Evolutionary conservation across 73 alveolate species (phyloP).

Genomic region (Tetrahymena thermophila): DNA sequence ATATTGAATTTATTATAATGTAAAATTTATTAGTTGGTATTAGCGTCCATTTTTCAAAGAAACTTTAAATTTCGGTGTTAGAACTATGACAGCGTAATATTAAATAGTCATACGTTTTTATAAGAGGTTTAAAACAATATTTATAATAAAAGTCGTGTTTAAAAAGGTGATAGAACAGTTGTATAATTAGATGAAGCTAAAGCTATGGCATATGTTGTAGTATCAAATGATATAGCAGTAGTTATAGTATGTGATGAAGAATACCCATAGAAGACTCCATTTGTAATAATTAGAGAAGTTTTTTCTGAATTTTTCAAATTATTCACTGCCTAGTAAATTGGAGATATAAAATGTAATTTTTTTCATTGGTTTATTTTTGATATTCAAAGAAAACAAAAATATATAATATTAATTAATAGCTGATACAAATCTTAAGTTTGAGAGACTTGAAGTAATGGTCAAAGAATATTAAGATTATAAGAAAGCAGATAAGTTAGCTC

Average conservation of each 20-base stretch:
- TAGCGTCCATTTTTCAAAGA: constrained; percentile 46
- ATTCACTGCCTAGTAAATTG: constrained; percentile 4
- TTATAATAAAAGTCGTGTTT: constrained; percentile 46
- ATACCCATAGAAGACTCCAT: constrained; percentile 92
- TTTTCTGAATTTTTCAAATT: constrained; percentile 58
- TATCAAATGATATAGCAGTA: constrained; percentile 53
- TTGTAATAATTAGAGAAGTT: constrained; percentile 71
- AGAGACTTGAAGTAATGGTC: constrained; percentile 63
- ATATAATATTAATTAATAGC: constrained; percentile 10
- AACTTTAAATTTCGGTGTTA: constrained; percentile 58
- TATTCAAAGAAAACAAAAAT: too few species aligned
- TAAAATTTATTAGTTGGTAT: constrained; percentile 17
- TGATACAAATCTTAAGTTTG: constrained; percentile 75
- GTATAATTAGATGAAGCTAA: constrained; percentile 62
- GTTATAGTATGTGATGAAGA: constrained; percentile 83
- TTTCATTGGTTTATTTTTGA: background rate
- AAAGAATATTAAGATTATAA: constrained; percentile 84
- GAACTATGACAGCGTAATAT: constrained; percentile 51
- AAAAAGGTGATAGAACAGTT: constrained; percentile 72
- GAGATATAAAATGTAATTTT: constrained; percentile 16
- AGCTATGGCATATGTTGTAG: constrained; percentile 65
- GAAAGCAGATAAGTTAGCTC: constrained; percentile 80
- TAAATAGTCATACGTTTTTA: background rate
- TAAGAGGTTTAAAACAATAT: background rate
- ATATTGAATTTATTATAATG: background rate